These are phyloP conservation scores for Lactarius sanguifluus DNA, from an alignment of 768 basidiomycete species.

Conservation along the genomic window DNA sequence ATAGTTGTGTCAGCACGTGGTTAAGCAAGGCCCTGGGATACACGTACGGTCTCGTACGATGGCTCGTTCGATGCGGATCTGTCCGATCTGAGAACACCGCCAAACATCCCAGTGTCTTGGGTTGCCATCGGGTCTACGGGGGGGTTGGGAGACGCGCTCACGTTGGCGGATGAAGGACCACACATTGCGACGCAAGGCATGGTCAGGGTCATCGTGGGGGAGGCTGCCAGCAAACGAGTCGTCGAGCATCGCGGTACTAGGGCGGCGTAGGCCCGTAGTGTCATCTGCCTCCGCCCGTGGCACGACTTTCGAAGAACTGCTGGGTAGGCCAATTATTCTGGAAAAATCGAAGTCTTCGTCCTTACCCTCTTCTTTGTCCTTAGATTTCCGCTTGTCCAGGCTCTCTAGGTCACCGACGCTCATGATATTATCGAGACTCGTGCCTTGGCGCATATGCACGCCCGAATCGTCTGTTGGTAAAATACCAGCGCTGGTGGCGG, in stretches of 20 bases:
- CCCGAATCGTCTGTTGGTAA: no score
- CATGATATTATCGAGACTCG: no score
- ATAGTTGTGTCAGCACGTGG: constrained; percentile 5
- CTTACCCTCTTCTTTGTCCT: no score
- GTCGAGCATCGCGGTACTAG: constrained; percentile 6
- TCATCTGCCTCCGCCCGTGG: constrained; percentile 18
- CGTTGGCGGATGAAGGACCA: constrained; percentile 22
- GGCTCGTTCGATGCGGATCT: constrained; percentile 30
- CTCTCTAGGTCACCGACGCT: no score
- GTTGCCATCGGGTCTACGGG: constrained; percentile 20
- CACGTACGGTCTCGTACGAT: constrained; percentile 24
- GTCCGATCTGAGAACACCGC: constrained; percentile 40
- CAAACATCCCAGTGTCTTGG: constrained; percentile 25
- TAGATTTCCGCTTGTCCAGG: no score
- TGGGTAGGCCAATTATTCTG: neutral
- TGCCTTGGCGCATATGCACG: no score
- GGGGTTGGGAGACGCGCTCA: constrained; percentile 1
- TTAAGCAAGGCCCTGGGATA: neutral
- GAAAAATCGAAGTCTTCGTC: no score
- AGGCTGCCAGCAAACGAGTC: no score
- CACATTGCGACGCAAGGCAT: constrained; percentile 13
- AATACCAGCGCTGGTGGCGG: no score
- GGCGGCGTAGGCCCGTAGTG: constrained; percentile 15
- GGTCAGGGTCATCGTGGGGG: no score
- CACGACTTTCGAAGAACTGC: neutral